phyloP scores from a whole-genome alignment of 2,329 filamentous ascomycete species.

The Pyricularia grisea region DNA sequence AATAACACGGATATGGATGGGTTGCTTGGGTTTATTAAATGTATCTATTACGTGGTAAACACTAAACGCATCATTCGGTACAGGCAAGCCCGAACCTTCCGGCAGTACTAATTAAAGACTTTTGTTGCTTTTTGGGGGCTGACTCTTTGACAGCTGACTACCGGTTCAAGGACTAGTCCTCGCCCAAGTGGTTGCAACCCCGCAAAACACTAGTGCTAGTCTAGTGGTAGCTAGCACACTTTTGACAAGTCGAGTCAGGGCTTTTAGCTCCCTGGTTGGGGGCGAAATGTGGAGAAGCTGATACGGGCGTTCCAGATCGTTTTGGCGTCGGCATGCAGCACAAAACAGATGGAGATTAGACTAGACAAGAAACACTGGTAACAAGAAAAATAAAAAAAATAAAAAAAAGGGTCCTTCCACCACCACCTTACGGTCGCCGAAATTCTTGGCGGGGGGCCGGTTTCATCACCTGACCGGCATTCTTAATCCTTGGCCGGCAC shows the following conservation, averaged over 20 bases:
- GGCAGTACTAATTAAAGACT: neutral
- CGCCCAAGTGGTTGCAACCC: neutral
- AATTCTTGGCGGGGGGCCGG: neutral
- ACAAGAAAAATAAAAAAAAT: no score
- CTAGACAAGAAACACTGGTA: no score
- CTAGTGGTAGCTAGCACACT: neutral
- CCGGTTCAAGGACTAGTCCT: neutral
- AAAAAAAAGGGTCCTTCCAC: neutral
- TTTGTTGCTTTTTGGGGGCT: neutral
- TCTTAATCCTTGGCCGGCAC: neutral
- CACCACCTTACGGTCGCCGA: no score
- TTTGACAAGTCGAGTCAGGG: neutral
- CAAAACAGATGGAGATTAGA: no score
- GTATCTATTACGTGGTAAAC: neutral
- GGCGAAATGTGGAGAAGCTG: neutral
- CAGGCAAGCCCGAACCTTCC: neutral
- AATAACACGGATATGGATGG: neutral
- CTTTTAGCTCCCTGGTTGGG: neutral
- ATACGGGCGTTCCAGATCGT: neutral
- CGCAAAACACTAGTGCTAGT: neutral
- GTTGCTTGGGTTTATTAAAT: neutral
- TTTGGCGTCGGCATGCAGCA: neutral
- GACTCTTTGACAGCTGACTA: neutral
- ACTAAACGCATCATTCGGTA: neutral
- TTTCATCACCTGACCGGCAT: slow-evolving; percentile 3